Percentiles rank a stretch among this genome's conserved stretches.
Conservation (phyloP, 441 rosid genomes). For the Rhodomyrtus psidioides region DNA sequence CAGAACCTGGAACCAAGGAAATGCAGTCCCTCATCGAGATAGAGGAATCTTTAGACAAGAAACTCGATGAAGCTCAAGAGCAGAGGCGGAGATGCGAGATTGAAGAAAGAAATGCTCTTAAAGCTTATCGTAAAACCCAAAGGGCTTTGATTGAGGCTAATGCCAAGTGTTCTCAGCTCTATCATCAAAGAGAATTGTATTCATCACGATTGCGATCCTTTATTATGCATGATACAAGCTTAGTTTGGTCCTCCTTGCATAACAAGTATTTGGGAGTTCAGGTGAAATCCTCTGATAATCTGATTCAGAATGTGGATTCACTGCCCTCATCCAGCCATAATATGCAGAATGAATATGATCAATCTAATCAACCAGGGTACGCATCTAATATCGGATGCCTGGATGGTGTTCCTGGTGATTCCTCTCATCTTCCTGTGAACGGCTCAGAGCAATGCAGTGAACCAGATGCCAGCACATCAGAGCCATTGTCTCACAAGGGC, state of each 20-base stretch:
- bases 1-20: constrained; percentile 29
- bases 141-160: constrained; percentile 88
- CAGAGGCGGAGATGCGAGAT: constrained; percentile 62
- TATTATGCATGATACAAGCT: constrained; percentile 46
- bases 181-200: constrained; percentile 66
- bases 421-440: constrained; percentile 25
- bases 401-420: constrained; percentile 24
- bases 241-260: constrained; percentile 43
- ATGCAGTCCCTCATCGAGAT: constrained; percentile 47
- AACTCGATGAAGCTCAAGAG: constrained; percentile 84
- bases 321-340: constrained; percentile 32
- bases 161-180: constrained; percentile 67
- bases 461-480: constrained; percentile 86
- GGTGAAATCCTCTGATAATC: constrained; percentile 23
- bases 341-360: constrained; percentile 31
- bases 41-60: constrained; percentile 87
- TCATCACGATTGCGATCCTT: constrained; percentile 66
- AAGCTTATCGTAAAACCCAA: constrained; percentile 79
- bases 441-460: constrained; percentile 81
- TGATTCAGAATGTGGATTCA: constrained; percentile 32
- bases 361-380: constrained; percentile 19
- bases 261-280: constrained; percentile 33
- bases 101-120: constrained; percentile 94
- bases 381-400: constrained; percentile 19
- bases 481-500: constrained; percentile 48